Percentiles rank a stretch among this genome's conserved stretches.
phyloP scores from a whole-genome alignment of 2,329 filamentous ascomycete genomes.

The Aureobasidium zeae region DNA sequence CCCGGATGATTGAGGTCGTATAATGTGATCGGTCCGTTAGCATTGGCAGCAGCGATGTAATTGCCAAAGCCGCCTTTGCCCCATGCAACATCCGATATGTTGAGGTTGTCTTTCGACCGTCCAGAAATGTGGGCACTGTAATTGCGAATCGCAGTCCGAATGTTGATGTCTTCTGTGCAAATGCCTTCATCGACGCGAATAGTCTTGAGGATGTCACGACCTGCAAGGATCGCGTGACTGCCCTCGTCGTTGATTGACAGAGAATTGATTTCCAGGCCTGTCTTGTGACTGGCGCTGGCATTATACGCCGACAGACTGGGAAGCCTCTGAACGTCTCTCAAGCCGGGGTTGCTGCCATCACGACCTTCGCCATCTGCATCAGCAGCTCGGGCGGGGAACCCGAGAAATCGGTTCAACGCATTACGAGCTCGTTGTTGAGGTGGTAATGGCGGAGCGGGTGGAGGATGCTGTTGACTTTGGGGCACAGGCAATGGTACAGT shows the following conservation, averaged over 20 bases:
- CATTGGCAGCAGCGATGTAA: conserved; percentile 54
- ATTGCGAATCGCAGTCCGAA: conserved; percentile 51
- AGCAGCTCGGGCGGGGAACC: conserved; percentile 42
- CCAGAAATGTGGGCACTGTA: conserved; percentile 20
- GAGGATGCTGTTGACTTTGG: conserved; percentile 10
- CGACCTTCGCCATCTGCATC: conserved; percentile 32
- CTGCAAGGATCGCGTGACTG: conserved; percentile 56
- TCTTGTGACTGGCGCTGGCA: conserved; percentile 51
- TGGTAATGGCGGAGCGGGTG: conserved; percentile 18
- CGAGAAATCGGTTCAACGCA: conserved; percentile 44
- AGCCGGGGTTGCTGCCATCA: conserved; percentile 25
- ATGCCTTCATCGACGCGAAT: conserved; percentile 48
- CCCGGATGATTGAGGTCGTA: conserved; percentile 55
- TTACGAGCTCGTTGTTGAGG: conserved; percentile 21
- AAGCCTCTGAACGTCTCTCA: conserved; percentile 13
- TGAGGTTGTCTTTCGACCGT: conserved; percentile 41
- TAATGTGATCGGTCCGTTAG: conserved; percentile 55
- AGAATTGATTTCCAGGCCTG: conserved; percentile 54
- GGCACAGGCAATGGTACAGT: conserved; percentile 16
- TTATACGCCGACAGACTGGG: conserved; percentile 28
- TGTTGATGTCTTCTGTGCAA: conserved; percentile 54
- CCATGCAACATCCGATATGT: conserved; percentile 59
- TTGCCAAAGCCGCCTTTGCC: conserved; percentile 52
- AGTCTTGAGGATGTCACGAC: conserved; percentile 58
- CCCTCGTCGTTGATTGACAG: conserved; percentile 54